Conservation (phyloP, 1,139 yeast genomes). For the Entelexis sorbosivorans region DNA sequence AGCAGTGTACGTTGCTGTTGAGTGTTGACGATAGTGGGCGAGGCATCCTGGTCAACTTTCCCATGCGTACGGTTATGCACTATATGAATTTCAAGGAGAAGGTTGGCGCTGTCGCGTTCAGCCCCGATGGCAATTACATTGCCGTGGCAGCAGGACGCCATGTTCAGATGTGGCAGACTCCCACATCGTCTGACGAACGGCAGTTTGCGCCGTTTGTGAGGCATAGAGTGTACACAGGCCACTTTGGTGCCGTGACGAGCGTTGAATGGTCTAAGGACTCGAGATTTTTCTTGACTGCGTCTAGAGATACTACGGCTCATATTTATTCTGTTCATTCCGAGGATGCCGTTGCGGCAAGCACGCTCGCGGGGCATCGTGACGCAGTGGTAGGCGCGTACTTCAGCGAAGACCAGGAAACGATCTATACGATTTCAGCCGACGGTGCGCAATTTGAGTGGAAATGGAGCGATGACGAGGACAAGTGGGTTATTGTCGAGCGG, state of each 20-base stretch:
- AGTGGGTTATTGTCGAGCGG: conserved; percentile 78
- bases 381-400: conserved; percentile 80
- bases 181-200: conserved; percentile 51
- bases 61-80: conserved; percentile 77
- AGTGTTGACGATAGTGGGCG: conserved; percentile 84
- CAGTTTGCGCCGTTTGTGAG: conserved; percentile 95
- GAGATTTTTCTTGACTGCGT: conserved; percentile 71
- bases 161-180: conserved; percentile 91
- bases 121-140: conserved; percentile 81
- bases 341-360: conserved; percentile 73
- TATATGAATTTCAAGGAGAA: conserved; percentile 83
- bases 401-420: conserved; percentile 70
- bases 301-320: conserved; percentile 82
- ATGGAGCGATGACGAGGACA: conserved; percentile 42
- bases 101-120: conserved; percentile 65
- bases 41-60: conserved; percentile 79
- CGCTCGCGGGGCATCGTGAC: conserved; percentile 88
- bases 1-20: conserved; percentile 68
- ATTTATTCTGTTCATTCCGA: conserved; percentile 67
- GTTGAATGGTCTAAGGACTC: conserved; percentile 87
- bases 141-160: conserved; percentile 78
- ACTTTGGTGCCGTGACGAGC: conserved; percentile 68
- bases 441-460: conserved; percentile 94
- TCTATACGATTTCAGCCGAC: conserved; percentile 85
- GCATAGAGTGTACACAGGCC: conserved; percentile 85